Evolutionary conservation across 202 grass and related monocot species (phyloP), one percentile per base, ranked within the genome.

Genomic region (Schoenoplectus tabernaemontani): DNA sequence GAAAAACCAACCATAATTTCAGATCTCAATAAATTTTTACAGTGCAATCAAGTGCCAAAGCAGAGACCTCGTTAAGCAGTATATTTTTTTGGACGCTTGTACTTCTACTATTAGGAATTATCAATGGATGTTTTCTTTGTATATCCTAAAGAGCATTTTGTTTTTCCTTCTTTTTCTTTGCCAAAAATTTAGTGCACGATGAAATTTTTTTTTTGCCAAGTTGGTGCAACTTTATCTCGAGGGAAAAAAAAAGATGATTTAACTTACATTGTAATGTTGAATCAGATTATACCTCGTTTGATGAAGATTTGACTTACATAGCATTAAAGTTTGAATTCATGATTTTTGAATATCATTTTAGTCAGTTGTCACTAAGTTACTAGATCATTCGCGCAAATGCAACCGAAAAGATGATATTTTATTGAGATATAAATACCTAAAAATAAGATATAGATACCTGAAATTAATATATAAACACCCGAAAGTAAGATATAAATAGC

Each of bases 21-120:
- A n/a, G n/a, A n/a, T n/a, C n/a, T n/a, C n/a, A n/a, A n/a, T n/a
- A n/a, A n/a, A n/a, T n/a, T n/a, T n/a, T 91, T 82, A 92, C 91
- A 67, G 72, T 90, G 32, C 65, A 83, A 54, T 76, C 96, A 64
- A 83, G 81, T 43, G 56, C n/a, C 85, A 58, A 99, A 92, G 88
- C 86, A 85, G 13, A 83, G 72, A 15, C 84, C 82, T 69, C 82
- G 43, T 78, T 28, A 17, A 60, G 57, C 24, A 28, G 47, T 75
- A 38, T 78, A 41, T 78, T 47, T 62, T 62, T 62, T 64, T 79
- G 59, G 23, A 63, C 15, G 64, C 58, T 62, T 30, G 15, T 48
- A 32, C 26, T 79, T 64, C 22, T 38, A 30, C 3, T 50, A 34
- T 42, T 46, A 62, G 77, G 58, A 46, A 79, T 7, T 50, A 64